Evolutionary conservation across 306 rosid genomes (phyloP).

Genomic region (Begonia peltatifolia): DNA sequence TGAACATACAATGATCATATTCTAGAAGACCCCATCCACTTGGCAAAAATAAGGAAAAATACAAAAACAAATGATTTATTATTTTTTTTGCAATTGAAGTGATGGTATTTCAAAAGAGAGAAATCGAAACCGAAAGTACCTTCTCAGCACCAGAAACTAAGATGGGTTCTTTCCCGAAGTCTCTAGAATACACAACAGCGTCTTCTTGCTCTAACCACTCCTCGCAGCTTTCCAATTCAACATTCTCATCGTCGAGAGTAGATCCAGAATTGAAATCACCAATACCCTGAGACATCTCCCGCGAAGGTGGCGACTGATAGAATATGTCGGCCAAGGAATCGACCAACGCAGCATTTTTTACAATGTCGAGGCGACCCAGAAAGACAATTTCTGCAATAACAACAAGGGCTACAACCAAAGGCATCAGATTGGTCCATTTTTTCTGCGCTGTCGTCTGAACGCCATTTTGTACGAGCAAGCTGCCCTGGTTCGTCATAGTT

Average conservation of each 20-base stretch:
- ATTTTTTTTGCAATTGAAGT: too few relatives aligned
- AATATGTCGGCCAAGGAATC: conserved; percentile 62
- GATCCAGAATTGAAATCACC: conserved; percentile 21
- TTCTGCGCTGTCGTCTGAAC: conserved; percentile 25
- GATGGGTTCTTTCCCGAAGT: conserved; percentile 55
- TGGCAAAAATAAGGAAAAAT: too few relatives aligned
- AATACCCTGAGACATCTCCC: conserved; percentile 8
- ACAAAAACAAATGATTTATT: too few relatives aligned
- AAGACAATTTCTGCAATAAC: conserved; percentile 79
- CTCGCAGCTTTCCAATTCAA: conserved; percentile 48
- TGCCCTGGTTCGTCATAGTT: conserved; percentile 33
- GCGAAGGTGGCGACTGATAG: conserved; percentile 21
- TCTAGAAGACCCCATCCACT: too few relatives aligned
- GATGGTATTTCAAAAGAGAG: not conserved
- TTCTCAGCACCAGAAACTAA: conserved; percentile 52
- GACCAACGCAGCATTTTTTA: conserved; percentile 57
- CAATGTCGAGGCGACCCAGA: conserved; percentile 64
- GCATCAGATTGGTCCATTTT: conserved; percentile 55
- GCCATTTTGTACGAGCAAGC: conserved; percentile 25
- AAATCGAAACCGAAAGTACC: conserved; percentile 26
- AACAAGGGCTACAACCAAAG: conserved; percentile 48
- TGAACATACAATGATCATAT: too few relatives aligned
- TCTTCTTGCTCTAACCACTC: conserved; percentile 79
- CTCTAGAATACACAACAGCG: conserved; percentile 54
- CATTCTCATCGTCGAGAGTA: conserved; percentile 14